Conservation (phyloP, 352 stramenopile genomes). For the Globisporangium splendens region DNA sequence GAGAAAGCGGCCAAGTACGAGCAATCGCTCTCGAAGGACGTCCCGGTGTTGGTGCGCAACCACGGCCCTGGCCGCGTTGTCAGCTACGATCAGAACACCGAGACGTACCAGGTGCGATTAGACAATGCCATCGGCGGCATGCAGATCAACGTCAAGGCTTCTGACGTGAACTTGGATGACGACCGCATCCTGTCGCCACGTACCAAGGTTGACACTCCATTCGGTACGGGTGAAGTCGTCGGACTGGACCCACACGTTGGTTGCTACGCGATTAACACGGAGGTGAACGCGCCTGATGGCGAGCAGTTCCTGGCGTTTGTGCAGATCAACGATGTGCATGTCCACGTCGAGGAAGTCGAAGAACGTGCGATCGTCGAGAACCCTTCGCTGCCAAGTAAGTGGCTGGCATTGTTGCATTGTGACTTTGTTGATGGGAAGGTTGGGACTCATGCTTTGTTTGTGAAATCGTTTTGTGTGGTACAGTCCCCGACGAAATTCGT, state of each 20-base stretch:
- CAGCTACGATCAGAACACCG: slow-evolving; percentile 75
- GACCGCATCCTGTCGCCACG: slow-evolving; percentile 82
- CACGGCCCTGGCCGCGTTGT: slow-evolving; percentile 69
- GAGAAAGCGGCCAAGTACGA: slow-evolving; percentile 83
- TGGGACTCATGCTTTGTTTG: slow-evolving; percentile 3
- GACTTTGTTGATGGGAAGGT: slow-evolving; percentile 11
- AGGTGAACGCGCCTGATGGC: slow-evolving; percentile 67
- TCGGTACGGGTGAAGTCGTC: slow-evolving; percentile 78
- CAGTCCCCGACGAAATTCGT: slow-evolving; percentile 80
- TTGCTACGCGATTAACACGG: slow-evolving; percentile 86
- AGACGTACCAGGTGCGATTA: slow-evolving; percentile 73
- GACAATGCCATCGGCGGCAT: slow-evolving; percentile 64
- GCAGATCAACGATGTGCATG: slow-evolving; percentile 70
- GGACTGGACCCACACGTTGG: slow-evolving; percentile 84
- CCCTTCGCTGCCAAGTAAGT: slow-evolving; percentile 72
- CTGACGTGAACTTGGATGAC: slow-evolving; percentile 77
- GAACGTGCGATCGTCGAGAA: slow-evolving; percentile 82
- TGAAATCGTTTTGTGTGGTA: slow-evolving; percentile 5
- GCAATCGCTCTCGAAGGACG: slow-evolving; percentile 82
- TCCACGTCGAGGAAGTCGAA: slow-evolving; percentile 70
- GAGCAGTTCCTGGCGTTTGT: slow-evolving; percentile 84
- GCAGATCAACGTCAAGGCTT: slow-evolving; percentile 64
- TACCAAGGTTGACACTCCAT: slow-evolving; percentile 83
- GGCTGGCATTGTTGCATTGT: slow-evolving; percentile 4
- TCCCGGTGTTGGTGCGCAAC: slow-evolving; percentile 76